Evolutionary conservation across 2,329 filamentous ascomycete species (phyloP).

Genomic region (Penicillium verrucosum): DNA sequence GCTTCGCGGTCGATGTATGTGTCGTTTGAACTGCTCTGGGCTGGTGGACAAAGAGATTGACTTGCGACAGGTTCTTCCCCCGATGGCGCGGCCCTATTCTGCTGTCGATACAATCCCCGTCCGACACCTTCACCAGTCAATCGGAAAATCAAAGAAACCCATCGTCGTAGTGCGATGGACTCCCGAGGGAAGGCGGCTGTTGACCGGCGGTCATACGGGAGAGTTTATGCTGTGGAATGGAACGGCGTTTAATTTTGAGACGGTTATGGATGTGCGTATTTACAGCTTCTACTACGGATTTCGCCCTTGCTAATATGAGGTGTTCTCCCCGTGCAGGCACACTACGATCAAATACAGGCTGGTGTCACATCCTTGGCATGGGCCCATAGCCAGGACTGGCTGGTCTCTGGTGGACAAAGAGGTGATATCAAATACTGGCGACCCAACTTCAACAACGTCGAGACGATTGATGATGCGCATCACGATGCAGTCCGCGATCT

Average conservation of each 20-base stretch:
- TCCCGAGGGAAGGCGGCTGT: slow-evolving; percentile 82
- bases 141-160: slow-evolving; percentile 97
- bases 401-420: slow-evolving; percentile 91
- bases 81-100: slow-evolving; percentile 67
- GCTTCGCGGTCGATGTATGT: slow-evolving; percentile 83
- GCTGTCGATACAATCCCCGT: slow-evolving; percentile 85
- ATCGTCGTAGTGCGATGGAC: slow-evolving; percentile 98
- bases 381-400: slow-evolving; percentile 95
- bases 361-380: slow-evolving; percentile 56
- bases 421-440: slow-evolving; percentile 98
- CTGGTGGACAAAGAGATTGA: slow-evolving; percentile 9
- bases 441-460: slow-evolving; percentile 98
- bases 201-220: slow-evolving; percentile 93
- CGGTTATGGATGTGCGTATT: slow-evolving; percentile 75
- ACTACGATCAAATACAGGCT: slow-evolving; percentile 59
- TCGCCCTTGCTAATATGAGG: slow-evolving; percentile 6
- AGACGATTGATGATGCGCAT: slow-evolving; percentile 82
- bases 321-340: slow-evolving; percentile 52
- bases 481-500: slow-evolving; percentile 85
- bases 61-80: slow-evolving; percentile 71
- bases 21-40: background rate
- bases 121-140: slow-evolving; percentile 95
- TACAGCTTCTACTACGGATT: background rate
- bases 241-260: slow-evolving; percentile 98
- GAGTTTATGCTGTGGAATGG: slow-evolving; percentile 99